Conservation (phyloP, 2,329 filamentous ascomycete species). For the Paracoccidioides brasiliensis region DNA sequence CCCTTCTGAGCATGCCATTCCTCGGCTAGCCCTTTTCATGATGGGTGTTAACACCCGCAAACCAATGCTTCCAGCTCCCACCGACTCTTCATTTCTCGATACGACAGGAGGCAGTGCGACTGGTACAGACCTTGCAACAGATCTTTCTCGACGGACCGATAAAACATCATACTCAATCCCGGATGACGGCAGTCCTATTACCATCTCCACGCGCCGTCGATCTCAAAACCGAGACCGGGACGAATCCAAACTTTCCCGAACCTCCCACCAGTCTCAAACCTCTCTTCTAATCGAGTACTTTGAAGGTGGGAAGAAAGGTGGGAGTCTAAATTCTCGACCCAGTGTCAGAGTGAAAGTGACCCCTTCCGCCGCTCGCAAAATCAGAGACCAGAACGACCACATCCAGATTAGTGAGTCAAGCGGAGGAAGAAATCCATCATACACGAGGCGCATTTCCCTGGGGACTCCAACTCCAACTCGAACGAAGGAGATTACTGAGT, state of each 20-base stretch:
- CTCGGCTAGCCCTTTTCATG: slow-evolving; percentile 21
- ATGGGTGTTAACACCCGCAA: slow-evolving; percentile 39
- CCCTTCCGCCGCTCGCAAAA: slow-evolving; percentile 52
- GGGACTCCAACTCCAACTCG: slow-evolving; percentile 30
- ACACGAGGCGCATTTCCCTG: slow-evolving; percentile 55
- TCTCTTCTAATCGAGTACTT: slow-evolving; percentile 92
- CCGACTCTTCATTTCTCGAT: slow-evolving; percentile 36
- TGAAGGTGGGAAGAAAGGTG: slow-evolving; percentile 58
- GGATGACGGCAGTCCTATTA: slow-evolving; percentile 61
- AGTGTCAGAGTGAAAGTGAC: slow-evolving; percentile 73
- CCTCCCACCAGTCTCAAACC: slow-evolving; percentile 58
- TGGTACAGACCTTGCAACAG: slow-evolving; percentile 37
- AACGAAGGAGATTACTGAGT: slow-evolving; percentile 22
- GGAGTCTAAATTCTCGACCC: slow-evolving; percentile 53
- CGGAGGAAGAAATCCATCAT: slow-evolving; percentile 57
- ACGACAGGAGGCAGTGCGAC: slow-evolving; percentile 30
- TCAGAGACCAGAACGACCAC: slow-evolving; percentile 50
- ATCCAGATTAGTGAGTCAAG: slow-evolving; percentile 68
- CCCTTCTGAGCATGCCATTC: slow-evolving; percentile 24
- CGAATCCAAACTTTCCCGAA: slow-evolving; percentile 39
- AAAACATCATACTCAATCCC: slow-evolving; percentile 39
- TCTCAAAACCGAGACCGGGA: slow-evolving; percentile 41
- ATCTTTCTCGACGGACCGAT: slow-evolving; percentile 38
- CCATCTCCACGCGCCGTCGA: slow-evolving; percentile 56
- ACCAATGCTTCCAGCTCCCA: slow-evolving; percentile 37